phyloP scores from a whole-genome alignment of 345 rosid species.

The Dimocarpus longan region DNA sequence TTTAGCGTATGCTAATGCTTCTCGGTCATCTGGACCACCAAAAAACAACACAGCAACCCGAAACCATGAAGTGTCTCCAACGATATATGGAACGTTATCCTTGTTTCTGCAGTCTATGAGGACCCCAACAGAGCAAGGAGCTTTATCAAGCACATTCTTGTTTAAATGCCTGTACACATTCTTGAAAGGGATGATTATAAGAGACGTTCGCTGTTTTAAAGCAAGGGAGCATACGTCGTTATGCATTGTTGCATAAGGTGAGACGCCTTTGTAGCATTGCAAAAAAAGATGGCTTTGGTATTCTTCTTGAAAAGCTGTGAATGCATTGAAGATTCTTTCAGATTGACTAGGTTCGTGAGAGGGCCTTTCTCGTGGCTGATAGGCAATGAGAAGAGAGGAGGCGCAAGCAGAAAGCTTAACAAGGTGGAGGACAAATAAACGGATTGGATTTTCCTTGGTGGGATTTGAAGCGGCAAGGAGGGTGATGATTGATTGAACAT shows the following conservation, averaged over 20 bases:
- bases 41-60: conserved; percentile 49
- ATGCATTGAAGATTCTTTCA: conserved; percentile 38
- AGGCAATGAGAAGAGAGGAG: conserved; percentile 34
- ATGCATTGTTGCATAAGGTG: conserved; percentile 52
- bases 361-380: conserved; percentile 15
- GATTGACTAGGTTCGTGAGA: conserved; percentile 5
- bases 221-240: conserved; percentile 60
- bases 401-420: conserved; percentile 39
- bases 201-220: conserved; percentile 46
- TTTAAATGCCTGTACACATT: conserved; percentile 37
- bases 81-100: conserved; percentile 18
- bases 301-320: conserved; percentile 42
- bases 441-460: conserved; percentile 27
- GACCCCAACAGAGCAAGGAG: conserved; percentile 59
- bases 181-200: conserved; percentile 54
- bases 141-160: conserved; percentile 46
- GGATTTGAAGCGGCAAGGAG: conserved; percentile 39
- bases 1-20: conserved; percentile 39
- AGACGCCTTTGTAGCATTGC: conserved; percentile 47
- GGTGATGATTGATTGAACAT: conserved; percentile 19
- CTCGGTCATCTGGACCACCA: conserved; percentile 44
- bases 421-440: conserved; percentile 36
- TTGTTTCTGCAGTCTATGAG: conserved; percentile 42
- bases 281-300: conserved; percentile 36
- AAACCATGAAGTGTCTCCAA: conserved; percentile 14